Conservation (phyloP, 2,329 filamentous ascomycete genomes). For the Pseudocercospora fijiensis region DNA sequence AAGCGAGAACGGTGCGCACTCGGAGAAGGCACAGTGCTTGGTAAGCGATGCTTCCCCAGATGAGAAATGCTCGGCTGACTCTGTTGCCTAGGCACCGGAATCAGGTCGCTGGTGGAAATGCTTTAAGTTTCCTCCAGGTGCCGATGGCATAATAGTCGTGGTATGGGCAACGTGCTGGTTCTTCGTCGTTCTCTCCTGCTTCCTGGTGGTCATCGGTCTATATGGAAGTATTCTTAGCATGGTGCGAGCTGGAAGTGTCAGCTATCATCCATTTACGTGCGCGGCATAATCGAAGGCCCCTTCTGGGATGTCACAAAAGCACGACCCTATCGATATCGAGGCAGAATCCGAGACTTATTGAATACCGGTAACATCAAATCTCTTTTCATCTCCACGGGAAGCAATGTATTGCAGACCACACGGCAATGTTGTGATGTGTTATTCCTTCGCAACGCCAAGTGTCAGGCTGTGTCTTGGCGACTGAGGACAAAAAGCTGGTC, state of each 20-base stretch:
- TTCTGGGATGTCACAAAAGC: neutral
- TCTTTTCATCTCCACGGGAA: neutral
- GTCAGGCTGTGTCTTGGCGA: neutral
- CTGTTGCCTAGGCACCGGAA: neutral
- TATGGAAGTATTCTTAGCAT: constrained; percentile 19
- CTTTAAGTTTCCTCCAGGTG: constrained; percentile 4
- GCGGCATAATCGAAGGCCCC: neutral
- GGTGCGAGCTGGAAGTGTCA: constrained; percentile 7
- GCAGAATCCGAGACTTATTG: neutral
- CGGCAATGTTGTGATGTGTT: neutral
- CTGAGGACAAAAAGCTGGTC: neutral
- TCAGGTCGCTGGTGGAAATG: constrained; percentile 11
- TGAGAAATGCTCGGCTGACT: neutral
- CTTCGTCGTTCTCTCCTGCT: constrained; percentile 1
- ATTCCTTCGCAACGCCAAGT: neutral
- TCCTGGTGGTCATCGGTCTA: constrained; percentile 9
- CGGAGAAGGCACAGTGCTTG: neutral
- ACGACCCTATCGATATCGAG: neutral
- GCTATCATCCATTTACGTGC: constrained; percentile 17
- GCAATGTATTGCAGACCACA: neutral
- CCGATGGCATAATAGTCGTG: neutral
- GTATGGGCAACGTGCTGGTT: constrained; percentile 12
- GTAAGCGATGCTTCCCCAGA: neutral
- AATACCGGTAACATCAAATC: neutral
- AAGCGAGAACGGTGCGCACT: neutral